Percentiles rank a stretch among this genome's conserved stretches.
Conservation (phyloP, 805 yeast genomes). For the Teunomyces cretensis region DNA sequence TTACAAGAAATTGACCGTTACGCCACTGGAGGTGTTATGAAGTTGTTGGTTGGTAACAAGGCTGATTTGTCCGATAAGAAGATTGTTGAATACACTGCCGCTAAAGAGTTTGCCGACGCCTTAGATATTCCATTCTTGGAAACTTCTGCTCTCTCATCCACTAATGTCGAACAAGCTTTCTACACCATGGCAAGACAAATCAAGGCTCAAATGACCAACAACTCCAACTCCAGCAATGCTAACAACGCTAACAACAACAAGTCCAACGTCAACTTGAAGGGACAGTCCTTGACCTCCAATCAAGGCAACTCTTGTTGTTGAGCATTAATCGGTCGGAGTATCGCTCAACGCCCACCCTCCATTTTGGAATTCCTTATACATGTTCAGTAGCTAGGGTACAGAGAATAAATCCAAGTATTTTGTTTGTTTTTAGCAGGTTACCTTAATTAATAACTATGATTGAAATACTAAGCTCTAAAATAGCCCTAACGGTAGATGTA, state of each 20-base stretch:
- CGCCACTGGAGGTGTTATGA: slow-evolving; percentile 97
- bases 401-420: neutral
- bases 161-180: slow-evolving; percentile 98
- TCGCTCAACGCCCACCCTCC: neutral
- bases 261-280: slow-evolving; percentile 70
- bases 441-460: neutral
- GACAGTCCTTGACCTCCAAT: slow-evolving; percentile 52
- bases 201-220: slow-evolving; percentile 87
- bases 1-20: slow-evolving; percentile 97
- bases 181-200: slow-evolving; percentile 98
- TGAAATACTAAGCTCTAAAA: neutral
- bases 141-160: slow-evolving; percentile 91
- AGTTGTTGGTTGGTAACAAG: slow-evolving; percentile 93
- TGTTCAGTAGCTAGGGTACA: slow-evolving; percentile 4
- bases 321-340: slow-evolving; percentile 2
- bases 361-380: slow-evolving; percentile 2
- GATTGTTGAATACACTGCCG: slow-evolving; percentile 92
- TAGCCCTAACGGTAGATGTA: slow-evolving; percentile 28
- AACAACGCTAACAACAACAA: slow-evolving; percentile 42
- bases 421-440: neutral
- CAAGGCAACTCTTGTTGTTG: slow-evolving; percentile 42
- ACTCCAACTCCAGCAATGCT: slow-evolving; percentile 40
- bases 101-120: slow-evolving; percentile 96
- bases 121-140: slow-evolving; percentile 93
- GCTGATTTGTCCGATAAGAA: slow-evolving; percentile 92